A percentile compares a stretch with the other conserved stretches of the same genome.
phyloP scores from a whole-genome alignment of 2,329 filamentous ascomycete species.

The Geosmithia flava region DNA sequence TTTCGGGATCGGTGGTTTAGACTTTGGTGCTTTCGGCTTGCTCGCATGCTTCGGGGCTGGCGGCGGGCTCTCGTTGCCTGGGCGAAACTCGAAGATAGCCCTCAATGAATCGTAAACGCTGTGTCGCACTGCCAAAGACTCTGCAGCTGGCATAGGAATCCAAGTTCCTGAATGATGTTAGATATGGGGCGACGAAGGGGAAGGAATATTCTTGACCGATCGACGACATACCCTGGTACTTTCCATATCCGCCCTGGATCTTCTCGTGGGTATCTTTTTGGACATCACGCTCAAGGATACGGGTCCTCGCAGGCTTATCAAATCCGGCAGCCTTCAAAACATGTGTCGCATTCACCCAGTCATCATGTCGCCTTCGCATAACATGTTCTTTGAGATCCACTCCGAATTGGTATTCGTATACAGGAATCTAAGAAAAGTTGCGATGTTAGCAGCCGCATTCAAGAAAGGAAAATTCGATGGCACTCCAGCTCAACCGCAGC shows the following conservation, averaged over 20 bases:
- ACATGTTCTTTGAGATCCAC: slow-evolving; percentile 73
- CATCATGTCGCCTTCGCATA: slow-evolving; percentile 84
- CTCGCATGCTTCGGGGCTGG: slow-evolving; percentile 88
- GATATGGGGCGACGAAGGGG: slow-evolving; percentile 1
- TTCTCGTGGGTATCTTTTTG: slow-evolving; percentile 96
- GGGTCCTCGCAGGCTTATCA: slow-evolving; percentile 89
- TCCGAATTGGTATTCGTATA: slow-evolving; percentile 85
- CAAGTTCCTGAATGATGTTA: slow-evolving; percentile 58
- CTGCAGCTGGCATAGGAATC: slow-evolving; percentile 78
- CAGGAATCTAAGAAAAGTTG: slow-evolving; percentile 59
- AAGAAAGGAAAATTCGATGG: slow-evolving; percentile 1
- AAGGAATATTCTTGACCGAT: not conserved
- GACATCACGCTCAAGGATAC: slow-evolving; percentile 91
- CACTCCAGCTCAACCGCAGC: not conserved
- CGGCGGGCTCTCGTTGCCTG: slow-evolving; percentile 78
- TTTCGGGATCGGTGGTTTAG: slow-evolving; percentile 39
- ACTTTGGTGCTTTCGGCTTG: slow-evolving; percentile 66
- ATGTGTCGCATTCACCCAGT: slow-evolving; percentile 99
- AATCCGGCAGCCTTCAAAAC: slow-evolving; percentile 95
- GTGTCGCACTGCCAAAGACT: slow-evolving; percentile 75
- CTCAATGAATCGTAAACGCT: slow-evolving; percentile 71
- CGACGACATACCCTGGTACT: slow-evolving; percentile 70
- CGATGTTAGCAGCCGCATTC: not conserved
- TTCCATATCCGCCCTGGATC: slow-evolving; percentile 95
- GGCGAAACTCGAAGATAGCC: slow-evolving; percentile 80